Evolutionary conservation across 257 asterid species (phyloP).

Genomic region (Solanum tarijense): DNA sequence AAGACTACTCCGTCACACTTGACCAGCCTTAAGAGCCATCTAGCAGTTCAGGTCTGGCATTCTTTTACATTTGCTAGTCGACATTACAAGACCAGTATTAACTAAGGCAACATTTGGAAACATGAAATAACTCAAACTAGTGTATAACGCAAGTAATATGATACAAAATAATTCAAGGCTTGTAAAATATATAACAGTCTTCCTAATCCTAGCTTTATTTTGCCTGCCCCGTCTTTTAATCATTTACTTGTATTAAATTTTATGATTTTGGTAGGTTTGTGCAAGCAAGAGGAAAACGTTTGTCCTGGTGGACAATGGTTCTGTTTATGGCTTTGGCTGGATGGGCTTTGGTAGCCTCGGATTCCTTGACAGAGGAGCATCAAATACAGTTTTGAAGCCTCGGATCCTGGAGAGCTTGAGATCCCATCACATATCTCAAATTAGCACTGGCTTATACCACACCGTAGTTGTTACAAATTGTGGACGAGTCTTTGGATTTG

Average conservation of each 20-base stretch:
- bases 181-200: background rate
- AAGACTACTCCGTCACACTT: conserved; percentile 56
- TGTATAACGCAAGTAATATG: background rate
- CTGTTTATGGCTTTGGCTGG: conserved; percentile 74
- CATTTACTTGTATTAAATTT: background rate
- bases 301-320: conserved; percentile 57
- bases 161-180: background rate
- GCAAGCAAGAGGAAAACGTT: conserved; percentile 80
- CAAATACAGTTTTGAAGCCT: conserved; percentile 49
- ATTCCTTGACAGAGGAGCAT: conserved; percentile 46
- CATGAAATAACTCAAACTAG: background rate
- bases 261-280: conserved; percentile 39
- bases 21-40: conserved; percentile 38
- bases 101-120: background rate
- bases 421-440: conserved; percentile 54
- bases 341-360: conserved; percentile 87
- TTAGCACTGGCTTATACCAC: conserved; percentile 87
- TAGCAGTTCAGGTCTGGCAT: conserved; percentile 61
- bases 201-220: background rate
- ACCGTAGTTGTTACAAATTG: conserved; percentile 50
- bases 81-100: background rate
- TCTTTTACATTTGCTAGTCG: background rate
- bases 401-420: conserved; percentile 52
- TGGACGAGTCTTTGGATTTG: conserved; percentile 60
- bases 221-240: too few relatives aligned